Percentiles rank a stretch among this genome's conserved stretches.
phyloP scores from a whole-genome alignment of 1,284 basidiomycete genomes.

The Entoloma clypeatum region DNA sequence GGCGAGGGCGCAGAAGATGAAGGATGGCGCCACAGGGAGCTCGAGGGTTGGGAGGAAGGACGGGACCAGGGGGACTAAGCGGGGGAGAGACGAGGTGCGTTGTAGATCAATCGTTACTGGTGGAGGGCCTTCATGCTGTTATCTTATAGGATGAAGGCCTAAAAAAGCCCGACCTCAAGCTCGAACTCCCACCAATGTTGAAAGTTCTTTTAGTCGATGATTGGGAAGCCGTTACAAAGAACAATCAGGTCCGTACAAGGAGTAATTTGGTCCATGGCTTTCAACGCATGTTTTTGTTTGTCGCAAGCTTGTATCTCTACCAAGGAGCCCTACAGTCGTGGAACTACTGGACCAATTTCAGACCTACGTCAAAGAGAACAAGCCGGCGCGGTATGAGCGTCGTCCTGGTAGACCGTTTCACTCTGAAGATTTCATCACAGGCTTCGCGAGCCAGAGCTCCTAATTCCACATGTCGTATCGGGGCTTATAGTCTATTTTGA shows the following conservation, averaged over 20 bases:
- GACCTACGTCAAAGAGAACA: conserved; percentile 56
- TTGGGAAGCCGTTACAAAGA: conserved; percentile 97
- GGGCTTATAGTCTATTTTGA: conserved; percentile 96
- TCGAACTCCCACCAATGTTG: conserved; percentile 84
- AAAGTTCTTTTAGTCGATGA: conserved; percentile 94
- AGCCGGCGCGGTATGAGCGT: conserved; percentile 44
- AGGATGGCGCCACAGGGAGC: conserved; percentile 35
- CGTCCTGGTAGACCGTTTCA: background rate
- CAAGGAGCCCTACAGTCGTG: conserved; percentile 78
- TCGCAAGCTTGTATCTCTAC: conserved; percentile 77
- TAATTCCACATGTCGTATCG: conserved; percentile 79
- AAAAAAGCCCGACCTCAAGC: conserved; percentile 87
- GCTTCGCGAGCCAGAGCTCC: conserved; percentile 53
- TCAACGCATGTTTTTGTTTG: background rate
- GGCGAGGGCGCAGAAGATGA: conserved; percentile 32
- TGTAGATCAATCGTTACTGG: conserved; percentile 6
- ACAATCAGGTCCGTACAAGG: conserved; percentile 63
- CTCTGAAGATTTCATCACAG: conserved; percentile 32
- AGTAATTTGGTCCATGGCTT: conserved; percentile 1
- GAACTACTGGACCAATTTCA: conserved; percentile 81
- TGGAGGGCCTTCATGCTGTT: background rate
- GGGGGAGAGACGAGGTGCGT: conserved; percentile 57
- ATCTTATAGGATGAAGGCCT: conserved; percentile 50
- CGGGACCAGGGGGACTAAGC: conserved; percentile 54
- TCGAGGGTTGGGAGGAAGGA: conserved; percentile 45